Conservation (phyloP, 202 grass and related monocot species). For the Tripidium arundinaceum region DNA sequence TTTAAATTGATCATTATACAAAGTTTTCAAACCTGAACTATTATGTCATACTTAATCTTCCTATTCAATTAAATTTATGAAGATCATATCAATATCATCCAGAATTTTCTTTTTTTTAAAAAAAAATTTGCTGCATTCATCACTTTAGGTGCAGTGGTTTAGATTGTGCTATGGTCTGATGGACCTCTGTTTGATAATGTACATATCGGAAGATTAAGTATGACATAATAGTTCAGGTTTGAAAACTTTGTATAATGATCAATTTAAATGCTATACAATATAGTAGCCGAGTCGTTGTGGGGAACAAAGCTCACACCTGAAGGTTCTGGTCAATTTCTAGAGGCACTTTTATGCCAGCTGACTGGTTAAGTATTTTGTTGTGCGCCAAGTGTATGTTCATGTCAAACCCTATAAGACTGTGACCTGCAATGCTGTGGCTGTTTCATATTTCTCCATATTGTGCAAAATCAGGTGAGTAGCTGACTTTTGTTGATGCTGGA, state of each 20-base stretch:
- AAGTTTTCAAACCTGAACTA: background rate
- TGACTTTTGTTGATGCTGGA: background rate
- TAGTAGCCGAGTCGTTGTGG: background rate
- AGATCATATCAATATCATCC: background rate
- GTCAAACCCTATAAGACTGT: no score
- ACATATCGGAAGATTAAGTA: background rate
- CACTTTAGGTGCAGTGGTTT: background rate
- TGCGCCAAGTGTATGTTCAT: background rate
- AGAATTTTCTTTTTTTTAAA: no score
- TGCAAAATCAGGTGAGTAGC: background rate
- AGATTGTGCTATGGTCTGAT: background rate
- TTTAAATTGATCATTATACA: background rate
- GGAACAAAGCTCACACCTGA: background rate
- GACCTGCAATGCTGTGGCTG: background rate
- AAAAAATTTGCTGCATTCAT: background rate
- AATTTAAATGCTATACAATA: background rate
- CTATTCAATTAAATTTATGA: background rate
- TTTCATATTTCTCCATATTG: background rate
- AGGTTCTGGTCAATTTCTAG: slow-evolving; percentile 7
- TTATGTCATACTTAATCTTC: background rate
- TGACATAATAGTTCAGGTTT: background rate
- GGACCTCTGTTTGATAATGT: background rate
- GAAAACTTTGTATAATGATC: background rate
- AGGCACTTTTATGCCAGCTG: background rate
- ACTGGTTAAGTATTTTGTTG: background rate